These are phyloP conservation scores for Paspalum vaginatum DNA, from an alignment of 176 grass and related monocot species.

Conservation along the genomic window DNA sequence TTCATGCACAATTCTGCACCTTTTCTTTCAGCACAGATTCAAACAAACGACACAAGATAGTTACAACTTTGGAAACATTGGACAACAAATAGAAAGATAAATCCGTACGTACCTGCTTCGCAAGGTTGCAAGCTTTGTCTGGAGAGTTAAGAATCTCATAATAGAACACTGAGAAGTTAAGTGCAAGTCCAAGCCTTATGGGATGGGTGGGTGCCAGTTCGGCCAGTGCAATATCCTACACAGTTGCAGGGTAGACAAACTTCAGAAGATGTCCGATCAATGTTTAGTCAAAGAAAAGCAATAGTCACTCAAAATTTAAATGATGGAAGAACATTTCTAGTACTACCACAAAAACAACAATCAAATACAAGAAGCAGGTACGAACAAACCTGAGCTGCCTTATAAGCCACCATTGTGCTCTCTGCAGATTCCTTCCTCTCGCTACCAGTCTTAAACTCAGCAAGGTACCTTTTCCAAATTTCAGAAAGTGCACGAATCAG, in stretches of 20 bases:
- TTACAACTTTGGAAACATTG: background rate
- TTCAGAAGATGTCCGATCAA: background rate
- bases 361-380: background rate
- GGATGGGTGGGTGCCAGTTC: conserved; percentile 81
- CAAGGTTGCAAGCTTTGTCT: conserved; percentile 81
- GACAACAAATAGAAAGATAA: background rate
- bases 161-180: conserved; percentile 93
- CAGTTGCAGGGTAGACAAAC: background rate
- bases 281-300: background rate
- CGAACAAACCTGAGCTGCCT: conserved; percentile 72
- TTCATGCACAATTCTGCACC: background rate
- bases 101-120: conserved; percentile 62
- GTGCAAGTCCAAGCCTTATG: conserved; percentile 82
- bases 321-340: background rate
- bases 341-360: background rate
- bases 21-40: background rate
- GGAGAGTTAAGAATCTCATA: conserved; percentile 91
- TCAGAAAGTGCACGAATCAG: background rate
- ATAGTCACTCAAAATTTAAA: background rate
- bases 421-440: conserved; percentile 79
- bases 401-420: conserved; percentile 76
- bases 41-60: background rate
- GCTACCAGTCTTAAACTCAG: conserved; percentile 69
- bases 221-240: conserved; percentile 79
- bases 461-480: conserved; percentile 66